A percentile compares a stretch with the other conserved stretches of the same genome.
phyloP scores from a whole-genome alignment of 352 stramenopile genomes.

The Globisporangium recalcitrans region DNA sequence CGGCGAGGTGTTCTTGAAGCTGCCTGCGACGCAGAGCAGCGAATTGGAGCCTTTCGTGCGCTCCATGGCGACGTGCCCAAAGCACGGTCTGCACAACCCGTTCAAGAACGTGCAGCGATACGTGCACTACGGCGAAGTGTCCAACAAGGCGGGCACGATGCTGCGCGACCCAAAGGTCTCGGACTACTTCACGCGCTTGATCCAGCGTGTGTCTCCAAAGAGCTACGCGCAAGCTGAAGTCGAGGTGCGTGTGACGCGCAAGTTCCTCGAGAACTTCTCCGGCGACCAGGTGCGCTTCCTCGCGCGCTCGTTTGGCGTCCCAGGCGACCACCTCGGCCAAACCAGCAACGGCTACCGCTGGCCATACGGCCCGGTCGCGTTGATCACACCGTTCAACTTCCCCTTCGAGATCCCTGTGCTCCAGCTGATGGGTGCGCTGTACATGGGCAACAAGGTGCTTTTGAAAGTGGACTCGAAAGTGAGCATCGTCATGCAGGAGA shows the following conservation, averaged over 20 bases:
- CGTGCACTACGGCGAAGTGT: constrained; percentile 74
- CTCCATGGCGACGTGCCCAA: constrained; percentile 89
- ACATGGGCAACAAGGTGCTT: constrained; percentile 98
- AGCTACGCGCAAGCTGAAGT: constrained; percentile 92
- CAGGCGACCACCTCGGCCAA: constrained; percentile 96
- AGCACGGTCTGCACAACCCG: constrained; percentile 98
- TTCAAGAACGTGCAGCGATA: constrained; percentile 97
- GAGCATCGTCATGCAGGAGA: constrained; percentile 97
- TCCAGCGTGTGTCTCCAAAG: constrained; percentile 97
- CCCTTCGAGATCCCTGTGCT: constrained; percentile 97
- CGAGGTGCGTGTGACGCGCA: constrained; percentile 91
- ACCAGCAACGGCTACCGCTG: constrained; percentile 93
- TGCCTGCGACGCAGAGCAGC: constrained; percentile 88
- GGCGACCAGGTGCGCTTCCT: constrained; percentile 97
- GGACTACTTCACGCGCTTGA: constrained; percentile 94
- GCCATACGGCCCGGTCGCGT: constrained; percentile 93
- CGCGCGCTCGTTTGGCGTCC: constrained; percentile 92
- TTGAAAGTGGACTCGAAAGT: constrained; percentile 95
- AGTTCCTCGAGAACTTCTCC: constrained; percentile 98
- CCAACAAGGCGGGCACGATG: constrained; percentile 74
- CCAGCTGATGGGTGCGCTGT: constrained; percentile 98
- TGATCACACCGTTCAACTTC: constrained; percentile 99
- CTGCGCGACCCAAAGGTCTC: constrained; percentile 87
- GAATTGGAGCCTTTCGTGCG: constrained; percentile 92
- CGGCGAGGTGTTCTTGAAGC: constrained; percentile 91